phyloP scores from a whole-genome alignment of 169 alveolate species.

The Plasmodium ovale region DNA sequence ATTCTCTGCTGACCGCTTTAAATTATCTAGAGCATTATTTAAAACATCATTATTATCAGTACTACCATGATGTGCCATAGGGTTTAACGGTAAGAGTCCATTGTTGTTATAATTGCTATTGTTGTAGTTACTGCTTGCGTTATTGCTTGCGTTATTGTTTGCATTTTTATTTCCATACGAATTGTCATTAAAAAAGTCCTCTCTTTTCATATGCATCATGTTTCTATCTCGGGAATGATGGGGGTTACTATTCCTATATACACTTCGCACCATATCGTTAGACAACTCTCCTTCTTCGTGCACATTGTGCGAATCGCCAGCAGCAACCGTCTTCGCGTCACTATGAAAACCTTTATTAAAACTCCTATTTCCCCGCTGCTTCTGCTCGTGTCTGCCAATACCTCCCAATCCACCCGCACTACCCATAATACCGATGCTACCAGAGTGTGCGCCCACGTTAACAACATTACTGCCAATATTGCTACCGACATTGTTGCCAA shows the following conservation, averaged over 20 bases:
- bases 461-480: neutral
- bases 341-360: neutral
- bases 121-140: neutral
- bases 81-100: too few relatives aligned
- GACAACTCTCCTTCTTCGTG: neutral
- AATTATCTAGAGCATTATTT: neutral
- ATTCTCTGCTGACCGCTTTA: neutral
- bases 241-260: neutral
- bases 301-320: neutral
- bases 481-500: neutral
- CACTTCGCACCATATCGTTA: neutral
- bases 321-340: neutral
- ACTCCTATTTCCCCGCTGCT: constrained; percentile 1
- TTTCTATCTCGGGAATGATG: constrained; percentile 18
- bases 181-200: neutral
- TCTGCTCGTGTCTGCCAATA: neutral
- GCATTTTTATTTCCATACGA: neutral
- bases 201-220: constrained; percentile 3
- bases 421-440: neutral
- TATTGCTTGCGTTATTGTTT: neutral
- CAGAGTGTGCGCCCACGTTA: neutral
- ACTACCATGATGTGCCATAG: too few relatives aligned
- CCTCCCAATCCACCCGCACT: too few relatives aligned
- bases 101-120: neutral
- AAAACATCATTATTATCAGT: neutral